These are phyloP conservation scores for Ustulina deusta DNA, from an alignment of 2,329 filamentous ascomycete species.

Conservation along the genomic window DNA sequence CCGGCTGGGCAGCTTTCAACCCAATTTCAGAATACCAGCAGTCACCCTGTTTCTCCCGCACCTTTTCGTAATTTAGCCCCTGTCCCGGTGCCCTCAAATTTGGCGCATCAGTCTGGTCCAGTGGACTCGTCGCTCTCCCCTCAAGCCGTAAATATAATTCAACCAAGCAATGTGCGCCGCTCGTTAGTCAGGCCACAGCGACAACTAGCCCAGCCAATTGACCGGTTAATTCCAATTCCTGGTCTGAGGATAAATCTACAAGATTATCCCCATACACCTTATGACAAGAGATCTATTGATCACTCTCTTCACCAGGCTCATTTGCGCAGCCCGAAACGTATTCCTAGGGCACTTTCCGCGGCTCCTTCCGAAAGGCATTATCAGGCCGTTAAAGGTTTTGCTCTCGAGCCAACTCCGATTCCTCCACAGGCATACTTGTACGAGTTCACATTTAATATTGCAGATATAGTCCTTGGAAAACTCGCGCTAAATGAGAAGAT, in stretches of 20 bases:
- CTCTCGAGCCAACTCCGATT: conserved; percentile 58
- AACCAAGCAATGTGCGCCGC: conserved; percentile 18
- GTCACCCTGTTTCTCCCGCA: background rate
- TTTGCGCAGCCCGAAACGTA: conserved; percentile 61
- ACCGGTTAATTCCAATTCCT: conserved; percentile 44
- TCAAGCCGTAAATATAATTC: conserved; percentile 13
- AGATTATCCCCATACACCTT: conserved; percentile 58
- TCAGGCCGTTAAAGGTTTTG: conserved; percentile 67
- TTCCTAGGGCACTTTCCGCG: conserved; percentile 46
- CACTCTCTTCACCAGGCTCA: conserved; percentile 61
- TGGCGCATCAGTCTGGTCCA: conserved; percentile 2
- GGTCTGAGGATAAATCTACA: conserved; percentile 40
- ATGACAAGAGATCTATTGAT: conserved; percentile 57
- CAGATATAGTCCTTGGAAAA: conserved; percentile 51
- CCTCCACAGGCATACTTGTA: conserved; percentile 55
- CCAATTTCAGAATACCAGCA: conserved; percentile 25
- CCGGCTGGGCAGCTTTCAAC: conserved; percentile 14
- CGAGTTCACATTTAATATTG: conserved; percentile 62
- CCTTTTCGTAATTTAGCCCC: conserved; percentile 4
- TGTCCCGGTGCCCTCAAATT: background rate
- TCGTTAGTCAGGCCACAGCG: conserved; percentile 5
- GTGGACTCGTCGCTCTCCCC: conserved; percentile 14
- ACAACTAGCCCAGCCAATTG: conserved; percentile 14
- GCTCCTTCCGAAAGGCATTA: conserved; percentile 59
- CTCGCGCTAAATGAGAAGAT: conserved; percentile 52